Evolutionary conservation across 192 early-diverging fungal genomes (phyloP).

Genomic region (Coemansia sp.): DNA sequence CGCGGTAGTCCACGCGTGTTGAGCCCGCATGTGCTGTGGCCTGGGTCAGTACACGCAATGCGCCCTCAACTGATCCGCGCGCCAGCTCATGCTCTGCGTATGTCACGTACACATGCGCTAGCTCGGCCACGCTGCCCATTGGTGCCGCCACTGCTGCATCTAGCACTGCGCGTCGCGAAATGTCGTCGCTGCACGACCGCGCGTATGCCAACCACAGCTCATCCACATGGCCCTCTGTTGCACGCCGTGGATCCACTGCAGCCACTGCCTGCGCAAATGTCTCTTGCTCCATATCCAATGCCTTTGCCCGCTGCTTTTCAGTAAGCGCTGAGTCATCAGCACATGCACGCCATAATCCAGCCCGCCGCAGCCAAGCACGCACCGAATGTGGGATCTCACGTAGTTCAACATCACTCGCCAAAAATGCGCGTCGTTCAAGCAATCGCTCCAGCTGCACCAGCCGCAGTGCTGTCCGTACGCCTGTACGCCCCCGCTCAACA

Average conservation of each 20-base stretch:
- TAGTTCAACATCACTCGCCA: constrained; percentile 91
- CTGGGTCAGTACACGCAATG: constrained; percentile 78
- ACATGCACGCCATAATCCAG: constrained; percentile 57
- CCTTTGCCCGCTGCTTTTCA: not conserved
- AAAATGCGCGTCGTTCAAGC: constrained; percentile 87
- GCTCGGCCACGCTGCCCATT: constrained; percentile 75
- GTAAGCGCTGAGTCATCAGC: not conserved
- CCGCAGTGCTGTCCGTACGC: constrained; percentile 71
- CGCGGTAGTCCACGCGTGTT: constrained; percentile 65
- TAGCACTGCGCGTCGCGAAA: constrained; percentile 69
- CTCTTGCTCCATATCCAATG: not conserved
- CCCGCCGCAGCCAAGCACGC: constrained; percentile 88
- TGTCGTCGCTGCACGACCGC: constrained; percentile 57
- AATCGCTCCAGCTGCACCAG: constrained; percentile 85
- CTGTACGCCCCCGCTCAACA: constrained; percentile 52
- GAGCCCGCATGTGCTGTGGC: constrained; percentile 60
- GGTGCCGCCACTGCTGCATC: constrained; percentile 82
- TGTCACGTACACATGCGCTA: constrained; percentile 86
- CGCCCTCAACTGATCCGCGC: constrained; percentile 64
- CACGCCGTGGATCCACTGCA: constrained; percentile 71
- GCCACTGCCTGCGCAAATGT: constrained; percentile 61
- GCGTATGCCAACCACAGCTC: constrained; percentile 87
- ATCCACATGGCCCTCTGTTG: constrained; percentile 73
- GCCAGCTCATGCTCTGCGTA: constrained; percentile 88
- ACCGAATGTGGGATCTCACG: constrained; percentile 90